Base-by-base conservation (phyloP, 176 grass and related monocot genomes). In the Oryza meridionalis region DNA sequence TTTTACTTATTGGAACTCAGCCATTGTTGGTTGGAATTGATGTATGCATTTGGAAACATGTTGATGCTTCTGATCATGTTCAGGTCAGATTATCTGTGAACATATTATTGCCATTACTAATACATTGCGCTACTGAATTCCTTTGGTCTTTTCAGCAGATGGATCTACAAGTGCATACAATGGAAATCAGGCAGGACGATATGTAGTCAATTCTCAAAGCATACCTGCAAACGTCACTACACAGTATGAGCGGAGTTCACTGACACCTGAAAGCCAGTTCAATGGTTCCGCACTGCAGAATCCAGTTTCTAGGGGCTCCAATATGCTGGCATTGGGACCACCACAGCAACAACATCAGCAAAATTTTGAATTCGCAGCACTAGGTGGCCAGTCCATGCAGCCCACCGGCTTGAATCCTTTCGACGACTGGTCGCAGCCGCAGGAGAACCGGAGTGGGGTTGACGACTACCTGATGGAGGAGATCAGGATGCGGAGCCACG, bases 381-480 rank as follows among this genome's bases (percentile, higher is more conserved):
- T 86, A 8, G 17, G 53, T 3, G 84, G 77, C 15, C 88, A 77
- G 44, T 62, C 92, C 64, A n/a, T 86, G 46, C 82, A 89, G 55
- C 45, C 84, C 13, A 14, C 88, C 77, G 65, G 42, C 64, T 21
- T 76, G 43, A 85, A 66, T 71, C 53, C 84, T 40, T 88, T 87
- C 1, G 87, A 94, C 35, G 87, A 90, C 45, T 92, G 92, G 92
- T 24, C 87, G 0, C 70, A 72, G 11, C 75, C 80, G 7, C 88
- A 79, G 45, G 85, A 90, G 53, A 84, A 85, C 71, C 85, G 82
- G n/a, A 49, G 83, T 14, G 70, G 80, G 37, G 88, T 92, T 47
- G 93, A 94, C 65, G 92, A 99, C 76, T 99, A 89, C 86, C 76
- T 96, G 85, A 96, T 92, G 83, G 97, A 99, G 86, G 96, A 96